A percentile compares a stretch with the other conserved stretches of the same genome.
These are phyloP conservation scores for Trichoderma sp. DNA, from an alignment of 2,329 filamentous ascomycete species.

Conservation along the genomic window DNA sequence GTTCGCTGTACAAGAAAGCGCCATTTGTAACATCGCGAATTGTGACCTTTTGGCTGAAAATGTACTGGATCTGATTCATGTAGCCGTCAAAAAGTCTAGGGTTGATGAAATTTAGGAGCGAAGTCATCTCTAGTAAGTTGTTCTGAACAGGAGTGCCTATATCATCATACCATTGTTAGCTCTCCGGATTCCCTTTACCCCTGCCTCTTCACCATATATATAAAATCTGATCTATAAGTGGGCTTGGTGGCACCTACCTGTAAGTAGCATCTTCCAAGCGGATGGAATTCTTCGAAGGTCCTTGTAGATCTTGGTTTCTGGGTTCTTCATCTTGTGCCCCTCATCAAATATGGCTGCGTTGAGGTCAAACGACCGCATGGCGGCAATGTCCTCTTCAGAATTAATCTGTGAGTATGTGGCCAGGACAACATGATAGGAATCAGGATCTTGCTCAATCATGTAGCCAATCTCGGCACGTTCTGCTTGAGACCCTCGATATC, in stretches of 20 bases:
- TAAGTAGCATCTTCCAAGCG: conserved; percentile 78
- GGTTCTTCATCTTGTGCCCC: conserved; percentile 90
- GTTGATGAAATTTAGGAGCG: conserved; percentile 90
- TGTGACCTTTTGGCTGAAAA: conserved; percentile 90
- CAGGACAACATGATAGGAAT: conserved; percentile 61
- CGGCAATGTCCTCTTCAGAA: conserved; percentile 48
- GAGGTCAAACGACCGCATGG: conserved; percentile 47
- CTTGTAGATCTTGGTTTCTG: conserved; percentile 75
- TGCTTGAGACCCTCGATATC: conserved; percentile 62
- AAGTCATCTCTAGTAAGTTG: conserved; percentile 87
- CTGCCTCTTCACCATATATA: neutral
- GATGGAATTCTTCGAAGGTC: conserved; percentile 74
- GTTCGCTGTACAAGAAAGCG: conserved; percentile 79
- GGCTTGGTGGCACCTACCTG: conserved; percentile 28
- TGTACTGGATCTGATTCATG: conserved; percentile 74
- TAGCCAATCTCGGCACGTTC: conserved; percentile 67
- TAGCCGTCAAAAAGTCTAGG: conserved; percentile 76
- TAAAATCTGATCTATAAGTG: no score
- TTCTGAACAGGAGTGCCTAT: conserved; percentile 89
- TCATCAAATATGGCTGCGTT: conserved; percentile 80
- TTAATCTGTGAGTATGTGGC: conserved; percentile 60
- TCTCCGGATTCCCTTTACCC: neutral
- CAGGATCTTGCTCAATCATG: conserved; percentile 60
- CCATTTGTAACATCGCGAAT: conserved; percentile 77
- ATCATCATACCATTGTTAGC: conserved; percentile 22